phyloP scores from a whole-genome alignment of 805 yeast genomes.

The Hyphopichia homilentoma region DNA sequence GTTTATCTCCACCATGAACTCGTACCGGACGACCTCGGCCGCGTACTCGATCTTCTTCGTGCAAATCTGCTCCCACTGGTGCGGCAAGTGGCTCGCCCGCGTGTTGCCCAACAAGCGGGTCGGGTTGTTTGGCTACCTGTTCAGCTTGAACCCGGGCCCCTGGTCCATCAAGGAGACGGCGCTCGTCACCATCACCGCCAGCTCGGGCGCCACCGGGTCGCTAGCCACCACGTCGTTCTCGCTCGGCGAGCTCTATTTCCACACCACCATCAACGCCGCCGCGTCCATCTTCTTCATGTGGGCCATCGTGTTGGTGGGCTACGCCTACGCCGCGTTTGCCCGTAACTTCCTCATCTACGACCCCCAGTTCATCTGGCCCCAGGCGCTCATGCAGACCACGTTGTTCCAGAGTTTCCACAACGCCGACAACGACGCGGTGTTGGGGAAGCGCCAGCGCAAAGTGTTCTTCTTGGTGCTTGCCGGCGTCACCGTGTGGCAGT shows the following conservation, averaged over 20 bases:
- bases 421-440: constrained; percentile 12
- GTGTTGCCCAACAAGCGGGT: constrained; percentile 32
- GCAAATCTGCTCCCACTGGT: constrained; percentile 46
- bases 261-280: constrained; percentile 28
- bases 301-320: constrained; percentile 50
- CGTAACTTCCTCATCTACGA: constrained; percentile 43
- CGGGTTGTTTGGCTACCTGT: constrained; percentile 13
- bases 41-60: constrained; percentile 51
- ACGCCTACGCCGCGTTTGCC: constrained; percentile 51
- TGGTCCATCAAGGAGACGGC: constrained; percentile 55
- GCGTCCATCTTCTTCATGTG: constrained; percentile 46
- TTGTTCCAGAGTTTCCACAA: constrained; percentile 30
- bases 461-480: constrained; percentile 33
- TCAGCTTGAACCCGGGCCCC: constrained; percentile 50
- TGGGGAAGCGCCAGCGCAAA: constrained; percentile 28
- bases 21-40: constrained; percentile 44
- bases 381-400: constrained; percentile 50
- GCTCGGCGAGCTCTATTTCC: constrained; percentile 43
- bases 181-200: constrained; percentile 49
- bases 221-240: constrained; percentile 47
- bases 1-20: constrained; percentile 38
- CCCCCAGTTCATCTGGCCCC: constrained; percentile 48
- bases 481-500: constrained; percentile 42
- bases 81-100: constrained; percentile 43
- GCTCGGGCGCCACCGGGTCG: constrained; percentile 51